phyloP scores from a whole-genome alignment of 1,284 basidiomycete genomes.

The Austroboletus niveus region DNA sequence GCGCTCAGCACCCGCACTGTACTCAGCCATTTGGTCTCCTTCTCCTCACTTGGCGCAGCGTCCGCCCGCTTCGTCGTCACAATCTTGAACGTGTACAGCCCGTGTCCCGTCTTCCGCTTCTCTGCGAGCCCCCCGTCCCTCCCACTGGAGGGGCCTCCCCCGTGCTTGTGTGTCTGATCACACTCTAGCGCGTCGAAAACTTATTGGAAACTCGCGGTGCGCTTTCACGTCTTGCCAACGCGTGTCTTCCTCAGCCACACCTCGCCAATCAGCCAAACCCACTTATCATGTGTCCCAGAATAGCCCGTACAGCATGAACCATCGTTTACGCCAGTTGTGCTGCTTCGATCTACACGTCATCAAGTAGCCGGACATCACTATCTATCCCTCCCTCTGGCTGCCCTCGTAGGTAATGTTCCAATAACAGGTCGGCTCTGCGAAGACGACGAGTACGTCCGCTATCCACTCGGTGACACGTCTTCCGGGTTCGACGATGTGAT shows the following conservation, averaged over 20 bases:
- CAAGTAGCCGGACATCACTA: conserved; percentile 85
- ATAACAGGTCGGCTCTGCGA: conserved; percentile 41
- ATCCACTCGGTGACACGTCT: conserved; percentile 50
- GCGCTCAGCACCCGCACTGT: conserved; percentile 86
- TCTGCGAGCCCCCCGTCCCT: conserved; percentile 35
- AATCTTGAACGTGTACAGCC: conserved; percentile 83
- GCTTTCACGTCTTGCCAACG: conserved; percentile 76
- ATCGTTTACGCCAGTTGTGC: conserved; percentile 93
- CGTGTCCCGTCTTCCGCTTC: conserved; percentile 38
- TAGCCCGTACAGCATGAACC: conserved; percentile 86
- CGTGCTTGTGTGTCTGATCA: conserved; percentile 49
- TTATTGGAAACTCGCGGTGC: conserved; percentile 84
- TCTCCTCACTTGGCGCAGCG: conserved; percentile 88
- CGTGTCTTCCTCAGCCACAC: conserved; percentile 13
- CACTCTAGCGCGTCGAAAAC: conserved; percentile 95
- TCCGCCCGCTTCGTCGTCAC: conserved; percentile 88
- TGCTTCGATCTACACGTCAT: conserved; percentile 96
- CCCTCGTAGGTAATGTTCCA: conserved; percentile 41
- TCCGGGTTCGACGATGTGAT: conserved; percentile 78
- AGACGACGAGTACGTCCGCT: conserved; percentile 37
- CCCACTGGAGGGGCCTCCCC: conserved; percentile 34
- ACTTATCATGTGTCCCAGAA: conserved; percentile 85
- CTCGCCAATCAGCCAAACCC: conserved; percentile 15
- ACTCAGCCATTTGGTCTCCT: conserved; percentile 97
- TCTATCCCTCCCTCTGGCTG: conserved; percentile 42